Evolutionary conservation across 768 basidiomycete genomes (phyloP), one percentile per base, ranked within the genome.

Genomic region (Mrakia blollopis): DNA sequence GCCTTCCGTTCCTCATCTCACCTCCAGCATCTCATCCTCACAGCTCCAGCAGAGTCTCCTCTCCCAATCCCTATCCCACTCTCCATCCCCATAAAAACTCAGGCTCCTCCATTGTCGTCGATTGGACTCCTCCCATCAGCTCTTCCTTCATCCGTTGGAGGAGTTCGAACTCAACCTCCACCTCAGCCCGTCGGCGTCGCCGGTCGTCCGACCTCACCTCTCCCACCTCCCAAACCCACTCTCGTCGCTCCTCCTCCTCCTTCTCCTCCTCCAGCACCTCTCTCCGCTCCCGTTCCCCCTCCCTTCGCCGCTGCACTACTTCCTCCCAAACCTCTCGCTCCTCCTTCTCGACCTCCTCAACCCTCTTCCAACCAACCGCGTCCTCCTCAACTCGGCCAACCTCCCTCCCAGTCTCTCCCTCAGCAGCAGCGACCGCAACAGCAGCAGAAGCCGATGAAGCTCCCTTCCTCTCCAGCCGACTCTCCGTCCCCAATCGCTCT

Each of bases 1-100:
- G 9, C 47, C 25, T 16, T 39, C 47, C n/a, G 18, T 14, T 18
- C 47, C 23, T 32, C 47, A 1, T 52, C 16, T 8, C 18, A 28
- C n/a, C n/a, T 30, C 14, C 44, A 72, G 50, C 54, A 54, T 21
- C 54, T 39, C 71, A 72, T 72, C 71, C 54, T 72, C 30, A 72
- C 71, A 25, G 47, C 47, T 30, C 71, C 54, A 23, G 35, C 54
- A 16, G 50, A 50, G 11, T 72, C 54, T 35, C 71, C 71, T 32
- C 13, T 71, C 14, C 71, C 47, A 1, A 50, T 18, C 21, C 50
- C 32, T 9, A 13, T 37, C 10, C 54, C 50, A 21, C 35, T 52
- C 21, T 50, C 50, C 30, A 23, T 16, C 16, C 50, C 21, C 14
- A 7, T 25, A 32, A 52, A 71, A 3, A 25, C 6, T 7, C 25